Evolutionary conservation across 495 filamentous ascomycete genomes (phyloP), one percentile per base, ranked within the genome.

Genomic region (Tuber aestivum): DNA sequence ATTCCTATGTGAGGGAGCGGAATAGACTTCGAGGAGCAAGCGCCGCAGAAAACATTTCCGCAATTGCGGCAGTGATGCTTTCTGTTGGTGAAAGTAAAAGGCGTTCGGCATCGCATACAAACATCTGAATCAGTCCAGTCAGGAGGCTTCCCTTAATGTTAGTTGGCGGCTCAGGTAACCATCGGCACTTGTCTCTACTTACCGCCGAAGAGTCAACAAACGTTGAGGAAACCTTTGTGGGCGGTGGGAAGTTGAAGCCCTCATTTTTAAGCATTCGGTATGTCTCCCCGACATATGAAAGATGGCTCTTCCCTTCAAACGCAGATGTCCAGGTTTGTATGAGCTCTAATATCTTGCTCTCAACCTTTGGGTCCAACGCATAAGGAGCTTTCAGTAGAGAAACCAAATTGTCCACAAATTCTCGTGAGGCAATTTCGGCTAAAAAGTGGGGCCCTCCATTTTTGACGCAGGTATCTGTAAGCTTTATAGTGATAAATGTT

Each of bases 61-160:
- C 95, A 99, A 82, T 99, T 99, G 69, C 95, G 90, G 80, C 95
- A 99, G 84, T 99, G 95, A 81, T 99, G 95, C 80, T 97, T 99
- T 81, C 95, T 90, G 83, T 99, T 99, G 75, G 94, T 98, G 82
- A 98, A 98, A 45, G 93, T 97, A 82, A 99, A 99, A 9, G 94
- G 84, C 37, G 94, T 97, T 75, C 95, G 90, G 81, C 95, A 99
- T 83, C 95, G 90, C 95, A 99, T 97, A 82, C 95, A 99, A 38
- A 99, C 95, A 80, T 99, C 95, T 2, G 95, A 97, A 84, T 99
- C 96, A 42, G 91, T 91, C 95, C 95, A 99, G 84, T 98, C 95
- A 6, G 95, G 95, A 5, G 95, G 95, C 94, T 97, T 78, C 35
- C 72, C 41, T 40, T 12, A 61, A 23, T 61, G 14, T 35, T 69